Evolutionary conservation across 2,329 filamentous ascomycete species (phyloP).

Genomic region (Aspergillus sp.): DNA sequence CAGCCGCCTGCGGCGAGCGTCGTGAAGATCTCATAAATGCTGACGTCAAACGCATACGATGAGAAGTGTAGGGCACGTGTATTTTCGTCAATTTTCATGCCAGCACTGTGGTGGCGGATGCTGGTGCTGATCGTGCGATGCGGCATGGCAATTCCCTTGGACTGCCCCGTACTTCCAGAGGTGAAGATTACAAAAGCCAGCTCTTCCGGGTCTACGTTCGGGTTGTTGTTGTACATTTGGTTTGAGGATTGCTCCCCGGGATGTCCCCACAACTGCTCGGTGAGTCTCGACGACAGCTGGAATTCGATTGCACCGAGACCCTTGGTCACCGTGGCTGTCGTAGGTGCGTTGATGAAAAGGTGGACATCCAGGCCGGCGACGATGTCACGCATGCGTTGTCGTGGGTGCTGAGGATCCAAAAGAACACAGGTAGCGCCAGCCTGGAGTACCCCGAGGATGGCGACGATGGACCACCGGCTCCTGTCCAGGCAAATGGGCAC

Average conservation of each 20-base stretch:
- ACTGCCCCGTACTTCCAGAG: conserved; percentile 1
- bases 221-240: no score
- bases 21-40: conserved; percentile 33
- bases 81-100: neutral
- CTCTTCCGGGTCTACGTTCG: neutral
- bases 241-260: neutral
- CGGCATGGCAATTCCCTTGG: neutral
- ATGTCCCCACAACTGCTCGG: no score
- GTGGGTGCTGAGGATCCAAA: conserved; percentile 21
- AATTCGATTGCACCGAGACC: neutral
- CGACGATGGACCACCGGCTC: conserved; percentile 15
- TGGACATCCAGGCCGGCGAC: neutral
- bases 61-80: neutral
- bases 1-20: conserved; percentile 35
- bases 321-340: neutral
- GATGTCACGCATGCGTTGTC: conserved; percentile 12
- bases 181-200: conserved; percentile 3
- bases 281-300: neutral
- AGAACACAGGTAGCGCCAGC: conserved; percentile 21
- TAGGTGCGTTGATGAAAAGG: neutral
- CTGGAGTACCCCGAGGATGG: conserved; percentile 21
- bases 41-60: neutral
- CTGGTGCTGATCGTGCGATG: conserved; percentile 2
- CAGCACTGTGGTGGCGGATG: neutral
- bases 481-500: conserved; percentile 1